These are phyloP conservation scores for Effrenium voratum DNA, from an alignment of 73 alveolate species.

Conservation along the genomic window DNA sequence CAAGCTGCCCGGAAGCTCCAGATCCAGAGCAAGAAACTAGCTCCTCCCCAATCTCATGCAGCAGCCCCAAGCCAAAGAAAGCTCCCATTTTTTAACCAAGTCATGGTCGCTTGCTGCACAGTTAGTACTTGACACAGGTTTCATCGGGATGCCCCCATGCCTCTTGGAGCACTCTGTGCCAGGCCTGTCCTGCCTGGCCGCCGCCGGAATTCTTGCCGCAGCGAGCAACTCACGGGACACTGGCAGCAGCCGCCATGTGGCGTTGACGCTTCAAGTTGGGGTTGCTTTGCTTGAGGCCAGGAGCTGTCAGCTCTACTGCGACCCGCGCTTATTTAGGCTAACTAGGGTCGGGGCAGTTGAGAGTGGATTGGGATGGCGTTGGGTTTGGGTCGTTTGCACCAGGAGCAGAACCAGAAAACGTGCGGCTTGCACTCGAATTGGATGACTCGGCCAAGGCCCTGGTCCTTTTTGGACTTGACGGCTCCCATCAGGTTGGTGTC, in stretches of 20 bases:
- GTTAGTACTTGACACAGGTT: not conserved
- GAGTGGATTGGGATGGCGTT: not conserved
- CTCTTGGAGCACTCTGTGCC: not conserved
- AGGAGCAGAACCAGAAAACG: not conserved
- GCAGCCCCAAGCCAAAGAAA: not conserved
- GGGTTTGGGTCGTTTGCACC: not conserved
- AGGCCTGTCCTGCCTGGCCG: constrained; percentile 93
- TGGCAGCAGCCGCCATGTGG: not conserved
- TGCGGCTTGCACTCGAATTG: not conserved
- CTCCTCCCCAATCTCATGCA: no score
- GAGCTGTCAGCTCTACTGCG: constrained; percentile 22
- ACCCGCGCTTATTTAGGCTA: no score
- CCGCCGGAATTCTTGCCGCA: constrained; percentile 68
- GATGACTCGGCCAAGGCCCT: constrained; percentile 11
- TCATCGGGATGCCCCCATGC: not conserved
- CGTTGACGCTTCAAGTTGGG: not conserved
- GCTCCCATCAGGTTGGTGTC: constrained; percentile 54
- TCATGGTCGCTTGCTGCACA: not conserved
- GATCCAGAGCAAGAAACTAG: no score
- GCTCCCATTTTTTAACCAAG: not conserved
- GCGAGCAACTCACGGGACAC: not conserved
- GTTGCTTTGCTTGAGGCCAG: not conserved
- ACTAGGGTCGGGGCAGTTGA: not conserved
- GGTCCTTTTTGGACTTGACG: constrained; percentile 75
- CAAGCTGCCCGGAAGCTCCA: no score